Percentiles rank a stretch among this genome's conserved stretches.
Conservation (phyloP, 257 asterid genomes). For the Cordia subcordata region DNA sequence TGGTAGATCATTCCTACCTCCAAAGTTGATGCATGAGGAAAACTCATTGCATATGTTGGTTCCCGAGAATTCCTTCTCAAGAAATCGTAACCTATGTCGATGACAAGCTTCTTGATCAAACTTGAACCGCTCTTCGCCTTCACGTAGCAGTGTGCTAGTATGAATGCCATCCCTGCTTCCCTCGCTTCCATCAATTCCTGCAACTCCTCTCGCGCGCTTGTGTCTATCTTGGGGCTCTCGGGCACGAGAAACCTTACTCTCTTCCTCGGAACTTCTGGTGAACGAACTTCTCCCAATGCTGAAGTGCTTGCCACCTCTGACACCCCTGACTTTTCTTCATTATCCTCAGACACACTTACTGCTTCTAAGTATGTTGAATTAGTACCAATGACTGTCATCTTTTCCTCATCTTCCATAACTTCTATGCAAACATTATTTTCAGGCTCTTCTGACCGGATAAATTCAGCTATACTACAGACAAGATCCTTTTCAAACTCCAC, state of each 20-base stretch:
- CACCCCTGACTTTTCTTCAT: conserved; percentile 9
- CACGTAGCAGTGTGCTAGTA: conserved; percentile 75
- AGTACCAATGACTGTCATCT: conserved; percentile 76
- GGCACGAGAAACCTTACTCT: conserved; percentile 72
- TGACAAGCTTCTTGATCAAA: conserved; percentile 53
- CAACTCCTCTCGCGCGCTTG: conserved; percentile 42
- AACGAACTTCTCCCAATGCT: conserved; percentile 30
- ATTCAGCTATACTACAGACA: conserved; percentile 79
- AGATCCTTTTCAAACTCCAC: conserved; percentile 79
- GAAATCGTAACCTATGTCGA: conserved; percentile 73
- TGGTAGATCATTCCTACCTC: conserved; percentile 95
- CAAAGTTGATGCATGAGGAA: conserved; percentile 81
- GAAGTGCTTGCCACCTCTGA: conserved; percentile 25
- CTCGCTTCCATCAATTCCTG: conserved; percentile 76
- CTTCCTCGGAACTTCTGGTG: conserved; percentile 41
- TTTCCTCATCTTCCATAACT: conserved; percentile 37
- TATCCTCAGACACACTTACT: conserved; percentile 36
- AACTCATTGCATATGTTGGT: conserved; percentile 71
- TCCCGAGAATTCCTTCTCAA: conserved; percentile 72
- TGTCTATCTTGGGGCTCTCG: conserved; percentile 46
- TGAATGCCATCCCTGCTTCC: conserved; percentile 90
- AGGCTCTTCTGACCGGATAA: conserved; percentile 57
- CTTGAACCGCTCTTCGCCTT: conserved; percentile 78
- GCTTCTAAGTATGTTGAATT: conserved; percentile 34
- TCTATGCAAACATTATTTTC: conserved; percentile 19